phyloP scores from a whole-genome alignment of 2,329 filamentous ascomycete species.

The Fusarium incarnatum region DNA sequence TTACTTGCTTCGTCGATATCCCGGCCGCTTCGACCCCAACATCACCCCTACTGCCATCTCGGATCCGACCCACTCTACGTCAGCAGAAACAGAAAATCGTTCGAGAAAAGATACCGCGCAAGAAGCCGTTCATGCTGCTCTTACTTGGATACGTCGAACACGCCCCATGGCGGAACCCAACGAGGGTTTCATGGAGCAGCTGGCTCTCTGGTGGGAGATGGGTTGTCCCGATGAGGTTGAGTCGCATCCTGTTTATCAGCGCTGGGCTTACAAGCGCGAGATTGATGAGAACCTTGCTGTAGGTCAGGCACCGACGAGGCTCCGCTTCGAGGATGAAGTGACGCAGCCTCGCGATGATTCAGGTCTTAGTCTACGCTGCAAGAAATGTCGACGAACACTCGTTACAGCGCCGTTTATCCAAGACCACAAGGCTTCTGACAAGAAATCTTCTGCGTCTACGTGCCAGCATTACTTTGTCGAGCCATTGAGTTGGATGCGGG shows the following conservation, averaged over 20 bases:
- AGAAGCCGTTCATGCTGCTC: slow-evolving; percentile 68
- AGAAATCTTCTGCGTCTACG: slow-evolving; percentile 33
- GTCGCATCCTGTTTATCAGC: slow-evolving; percentile 80
- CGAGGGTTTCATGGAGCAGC: slow-evolving; percentile 88
- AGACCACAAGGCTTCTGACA: slow-evolving; percentile 63
- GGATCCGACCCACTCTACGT: slow-evolving; percentile 23
- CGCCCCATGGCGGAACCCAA: slow-evolving; percentile 90
- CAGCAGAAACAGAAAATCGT: slow-evolving; percentile 32
- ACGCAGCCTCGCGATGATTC: slow-evolving; percentile 53
- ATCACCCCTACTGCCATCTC: slow-evolving; percentile 45
- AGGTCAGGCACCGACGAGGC: slow-evolving; percentile 82
- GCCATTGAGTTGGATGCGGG: slow-evolving; percentile 93
- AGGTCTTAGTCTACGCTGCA: slow-evolving; percentile 73
- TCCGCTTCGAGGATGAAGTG: slow-evolving; percentile 85
- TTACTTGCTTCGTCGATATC: slow-evolving; percentile 80
- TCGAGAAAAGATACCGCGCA: slow-evolving; percentile 52
- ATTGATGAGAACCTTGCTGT: slow-evolving; percentile 71
- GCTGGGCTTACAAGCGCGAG: slow-evolving; percentile 70
- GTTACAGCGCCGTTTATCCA: slow-evolving; percentile 72
- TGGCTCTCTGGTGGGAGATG: slow-evolving; percentile 90
- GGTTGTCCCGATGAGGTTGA: slow-evolving; percentile 76
- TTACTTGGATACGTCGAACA: slow-evolving; percentile 75
- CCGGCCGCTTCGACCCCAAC: slow-evolving; percentile 62
- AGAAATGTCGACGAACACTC: slow-evolving; percentile 83
- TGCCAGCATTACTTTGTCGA: slow-evolving; percentile 94